Conservation (phyloP, 108 stramenopile species). For the Phaeodactylum tricornutum region DNA sequence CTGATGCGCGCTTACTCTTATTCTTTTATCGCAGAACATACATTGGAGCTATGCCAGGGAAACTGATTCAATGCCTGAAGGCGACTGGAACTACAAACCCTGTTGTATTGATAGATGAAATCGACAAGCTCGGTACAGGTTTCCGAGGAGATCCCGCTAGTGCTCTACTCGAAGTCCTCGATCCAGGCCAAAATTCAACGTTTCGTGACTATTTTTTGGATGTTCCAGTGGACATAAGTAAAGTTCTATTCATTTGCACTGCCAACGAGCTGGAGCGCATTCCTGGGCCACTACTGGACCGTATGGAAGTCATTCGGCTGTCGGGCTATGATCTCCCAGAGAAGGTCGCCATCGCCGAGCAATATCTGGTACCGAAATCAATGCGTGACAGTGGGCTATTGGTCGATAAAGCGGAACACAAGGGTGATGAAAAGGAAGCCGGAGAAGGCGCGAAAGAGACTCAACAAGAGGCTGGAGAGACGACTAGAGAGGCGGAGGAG, state of each 20-base stretch:
- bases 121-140: conserved; percentile 92
- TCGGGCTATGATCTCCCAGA: conserved; percentile 97
- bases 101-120: conserved; percentile 94
- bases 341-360: conserved; percentile 92
- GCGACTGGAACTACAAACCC: conserved; percentile 79
- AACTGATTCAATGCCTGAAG: conserved; percentile 93
- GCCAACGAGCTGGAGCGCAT: conserved; percentile 91
- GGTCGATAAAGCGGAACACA: conserved; percentile 26
- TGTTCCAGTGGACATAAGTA: conserved; percentile 94
- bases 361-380: conserved; percentile 93
- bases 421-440: conserved; percentile 4
- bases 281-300: conserved; percentile 91
- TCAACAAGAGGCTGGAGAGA: conserved; percentile 1
- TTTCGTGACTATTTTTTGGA: conserved; percentile 98
- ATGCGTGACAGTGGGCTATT: conserved; percentile 81
- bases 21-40: conserved; percentile 65
- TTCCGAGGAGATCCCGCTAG: conserved; percentile 92
- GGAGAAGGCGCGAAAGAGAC: not conserved
- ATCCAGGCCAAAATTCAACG: conserved; percentile 85
- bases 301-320: conserved; percentile 96
- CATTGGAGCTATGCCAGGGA: conserved; percentile 98
- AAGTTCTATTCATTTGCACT: conserved; percentile 96
- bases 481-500: conserved; percentile 8
- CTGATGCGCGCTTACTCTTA: not conserved
- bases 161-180: conserved; percentile 90